Percentiles rank a stretch among this genome's conserved stretches.
These are phyloP conservation scores for Clavispora carvajalis DNA, from an alignment of 805 yeast genomes.

Conservation along the genomic window DNA sequence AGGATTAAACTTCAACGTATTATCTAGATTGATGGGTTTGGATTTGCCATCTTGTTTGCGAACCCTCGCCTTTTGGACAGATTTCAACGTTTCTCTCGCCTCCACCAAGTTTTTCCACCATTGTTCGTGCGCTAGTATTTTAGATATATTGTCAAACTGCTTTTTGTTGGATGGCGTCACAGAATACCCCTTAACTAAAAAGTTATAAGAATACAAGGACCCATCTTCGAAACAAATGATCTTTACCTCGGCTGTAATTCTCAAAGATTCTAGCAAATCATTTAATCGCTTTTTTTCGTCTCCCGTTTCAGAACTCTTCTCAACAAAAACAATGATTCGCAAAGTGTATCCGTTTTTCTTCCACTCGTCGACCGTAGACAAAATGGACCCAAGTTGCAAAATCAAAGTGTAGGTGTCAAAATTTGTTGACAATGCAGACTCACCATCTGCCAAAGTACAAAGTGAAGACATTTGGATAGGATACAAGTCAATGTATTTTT, in stretches of 20 bases:
- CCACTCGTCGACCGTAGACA: constrained; percentile 94
- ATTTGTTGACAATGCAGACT: constrained; percentile 73
- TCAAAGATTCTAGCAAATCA: constrained; percentile 62
- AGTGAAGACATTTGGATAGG: constrained; percentile 96
- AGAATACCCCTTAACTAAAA: constrained; percentile 66
- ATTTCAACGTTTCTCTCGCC: constrained; percentile 43
- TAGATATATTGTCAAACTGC: constrained; percentile 42
- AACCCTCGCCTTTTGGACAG: constrained; percentile 28
- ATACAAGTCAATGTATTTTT: constrained; percentile 75
- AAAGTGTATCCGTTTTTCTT: constrained; percentile 58
- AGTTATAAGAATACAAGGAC: constrained; percentile 57
- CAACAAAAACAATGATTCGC: constrained; percentile 88
- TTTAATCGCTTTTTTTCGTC: constrained; percentile 64
- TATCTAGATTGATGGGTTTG: constrained; percentile 8
- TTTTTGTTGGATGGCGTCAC: constrained; percentile 21
- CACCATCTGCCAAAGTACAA: constrained; percentile 60
- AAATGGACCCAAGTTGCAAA: constrained; percentile 87
- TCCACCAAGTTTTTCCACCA: constrained; percentile 80
- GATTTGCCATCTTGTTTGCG: constrained; percentile 3
- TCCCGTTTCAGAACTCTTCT: constrained; percentile 58
- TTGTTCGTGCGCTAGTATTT: constrained; percentile 51
- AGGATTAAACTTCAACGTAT: constrained; percentile 21
- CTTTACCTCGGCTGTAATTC: constrained; percentile 79
- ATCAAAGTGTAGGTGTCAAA: constrained; percentile 95
- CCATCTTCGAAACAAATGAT: constrained; percentile 65